Base-by-base conservation (phyloP, 345 rosid species). In the Laguncularia racemosa region DNA sequence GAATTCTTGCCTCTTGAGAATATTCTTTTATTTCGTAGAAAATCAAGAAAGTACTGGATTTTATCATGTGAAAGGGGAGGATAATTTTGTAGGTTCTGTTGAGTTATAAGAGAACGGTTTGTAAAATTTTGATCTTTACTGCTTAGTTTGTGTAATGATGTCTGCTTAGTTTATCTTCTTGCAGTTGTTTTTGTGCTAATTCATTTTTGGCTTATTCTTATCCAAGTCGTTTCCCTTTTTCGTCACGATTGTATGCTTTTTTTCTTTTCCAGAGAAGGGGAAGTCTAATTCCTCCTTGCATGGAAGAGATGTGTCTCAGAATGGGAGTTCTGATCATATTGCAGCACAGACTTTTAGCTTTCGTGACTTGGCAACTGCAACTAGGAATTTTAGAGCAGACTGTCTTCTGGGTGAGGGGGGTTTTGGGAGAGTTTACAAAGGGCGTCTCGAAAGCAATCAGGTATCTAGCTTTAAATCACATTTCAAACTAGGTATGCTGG, bases 401-500 rank as follows among this genome's bases (percentile, higher is more conserved):
- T 84, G 83, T 66, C 88, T 84, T 55, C 62, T 89, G 65, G 97
- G 97, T 3, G 97, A 87, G 73, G 97, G 95, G 53, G 97, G 97
- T 16, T 87, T 90, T 40, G 97, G 97, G 44, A 74, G 86, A 68
- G 97, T 89, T 15, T 81, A 85, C 73, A 89, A 78, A 72, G 96
- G 96, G 40, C 74, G 79, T 51, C 64, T 89, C 63, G 84, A 81
- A 16, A 78, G 71, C 56, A 72, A 67, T 67, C 85, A 84, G 97
- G 97, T 90, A 71, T 26, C 6, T 55, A 44, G 46, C 3, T 54
- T 28, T 43, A 44, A 23, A 26, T 62, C 45, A 8, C 57, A n/a
- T 20, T 12, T 17, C 62, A 33, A 33, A 4, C 15, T 52, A 9
- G 20, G 55, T 15, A 21, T 4, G 6, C 7, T 33, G 40, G 40